Evolutionary conservation across 2,329 filamentous ascomycete species (phyloP).

Genomic region (Acrocalymma vagum): DNA sequence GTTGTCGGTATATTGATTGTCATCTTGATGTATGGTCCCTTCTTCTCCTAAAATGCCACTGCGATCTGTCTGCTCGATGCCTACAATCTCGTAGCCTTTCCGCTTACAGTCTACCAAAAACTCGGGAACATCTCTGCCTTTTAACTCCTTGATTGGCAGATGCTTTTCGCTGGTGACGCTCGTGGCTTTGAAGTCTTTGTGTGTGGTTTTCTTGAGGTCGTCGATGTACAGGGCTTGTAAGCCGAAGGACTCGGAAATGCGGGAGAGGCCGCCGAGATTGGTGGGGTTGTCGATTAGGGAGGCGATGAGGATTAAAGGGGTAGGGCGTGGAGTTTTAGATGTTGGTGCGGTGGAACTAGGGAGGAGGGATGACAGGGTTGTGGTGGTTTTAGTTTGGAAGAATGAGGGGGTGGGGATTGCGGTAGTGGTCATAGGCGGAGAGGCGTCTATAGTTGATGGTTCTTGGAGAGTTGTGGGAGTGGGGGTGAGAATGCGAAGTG

Average conservation of each 20-base stretch:
- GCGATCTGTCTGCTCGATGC: slow-evolving; percentile 63
- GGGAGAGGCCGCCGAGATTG: slow-evolving; percentile 60
- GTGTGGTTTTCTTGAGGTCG: slow-evolving; percentile 48
- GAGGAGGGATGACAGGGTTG: slow-evolving; percentile 43
- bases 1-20: too few species aligned
- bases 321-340: slow-evolving; percentile 28
- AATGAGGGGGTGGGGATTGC: slow-evolving; percentile 28
- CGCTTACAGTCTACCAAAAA: slow-evolving; percentile 53
- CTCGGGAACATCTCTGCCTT: slow-evolving; percentile 35
- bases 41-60: slow-evolving; percentile 54
- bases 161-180: slow-evolving; percentile 60
- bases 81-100: slow-evolving; percentile 61
- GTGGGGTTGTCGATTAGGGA: slow-evolving; percentile 60
- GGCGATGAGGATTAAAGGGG: slow-evolving; percentile 56
- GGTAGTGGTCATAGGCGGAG: not conserved
- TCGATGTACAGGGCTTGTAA: slow-evolving; percentile 55
- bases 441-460: not conserved
- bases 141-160: slow-evolving; percentile 54
- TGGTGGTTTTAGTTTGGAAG: slow-evolving; percentile 63
- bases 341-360: slow-evolving; percentile 24
- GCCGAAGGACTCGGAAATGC: slow-evolving; percentile 62
- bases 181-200: slow-evolving; percentile 60
- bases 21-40: too few species aligned
- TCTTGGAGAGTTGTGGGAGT: slow-evolving; percentile 1
- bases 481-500: not conserved